A percentile compares a stretch with the other conserved stretches of the same genome.
Conservation (phyloP, 2,329 filamentous ascomycete genomes). For the Xylaria digitata region DNA sequence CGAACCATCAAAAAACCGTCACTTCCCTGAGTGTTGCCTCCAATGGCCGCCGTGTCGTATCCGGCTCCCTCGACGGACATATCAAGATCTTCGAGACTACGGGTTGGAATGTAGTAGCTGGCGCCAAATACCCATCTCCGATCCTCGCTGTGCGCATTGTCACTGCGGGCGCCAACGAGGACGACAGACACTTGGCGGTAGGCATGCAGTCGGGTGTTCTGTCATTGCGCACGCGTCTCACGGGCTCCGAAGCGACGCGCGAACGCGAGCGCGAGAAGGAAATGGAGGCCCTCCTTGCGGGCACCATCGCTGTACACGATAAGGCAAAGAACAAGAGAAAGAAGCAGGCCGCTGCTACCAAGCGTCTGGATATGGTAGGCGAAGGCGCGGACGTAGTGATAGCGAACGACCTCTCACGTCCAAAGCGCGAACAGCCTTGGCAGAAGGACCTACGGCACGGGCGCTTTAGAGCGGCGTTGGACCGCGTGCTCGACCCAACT, state of each 20-base stretch:
- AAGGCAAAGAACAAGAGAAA: slow-evolving; percentile 77
- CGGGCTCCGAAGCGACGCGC: slow-evolving; percentile 80
- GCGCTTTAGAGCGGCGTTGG: slow-evolving; percentile 80
- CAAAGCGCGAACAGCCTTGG: slow-evolving; percentile 73
- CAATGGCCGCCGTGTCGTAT: slow-evolving; percentile 82
- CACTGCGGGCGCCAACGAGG: slow-evolving; percentile 71
- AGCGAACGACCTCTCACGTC: slow-evolving; percentile 68
- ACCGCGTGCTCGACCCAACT: slow-evolving; percentile 74
- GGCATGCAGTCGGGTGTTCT: slow-evolving; percentile 96
- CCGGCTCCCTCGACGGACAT: slow-evolving; percentile 91
- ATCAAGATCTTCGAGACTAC: slow-evolving; percentile 97
- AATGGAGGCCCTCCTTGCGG: slow-evolving; percentile 84
- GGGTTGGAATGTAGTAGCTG: slow-evolving; percentile 95
- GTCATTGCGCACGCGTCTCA: slow-evolving; percentile 88
- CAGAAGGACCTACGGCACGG: slow-evolving; percentile 83
- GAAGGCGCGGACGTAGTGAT: slow-evolving; percentile 91
- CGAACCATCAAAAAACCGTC: slow-evolving; percentile 98
- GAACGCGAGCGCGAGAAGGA: slow-evolving; percentile 83
- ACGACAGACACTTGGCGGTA: slow-evolving; percentile 93
- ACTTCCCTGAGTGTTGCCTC: slow-evolving; percentile 87
- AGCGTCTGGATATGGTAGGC: slow-evolving; percentile 80
- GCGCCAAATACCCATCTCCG: slow-evolving; percentile 91
- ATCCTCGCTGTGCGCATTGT: slow-evolving; percentile 87
- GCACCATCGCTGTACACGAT: slow-evolving; percentile 82
- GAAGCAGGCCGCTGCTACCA: slow-evolving; percentile 58